Evolutionary conservation across 306 rosid genomes (phyloP).

Genomic region (Vicia sativa): DNA sequence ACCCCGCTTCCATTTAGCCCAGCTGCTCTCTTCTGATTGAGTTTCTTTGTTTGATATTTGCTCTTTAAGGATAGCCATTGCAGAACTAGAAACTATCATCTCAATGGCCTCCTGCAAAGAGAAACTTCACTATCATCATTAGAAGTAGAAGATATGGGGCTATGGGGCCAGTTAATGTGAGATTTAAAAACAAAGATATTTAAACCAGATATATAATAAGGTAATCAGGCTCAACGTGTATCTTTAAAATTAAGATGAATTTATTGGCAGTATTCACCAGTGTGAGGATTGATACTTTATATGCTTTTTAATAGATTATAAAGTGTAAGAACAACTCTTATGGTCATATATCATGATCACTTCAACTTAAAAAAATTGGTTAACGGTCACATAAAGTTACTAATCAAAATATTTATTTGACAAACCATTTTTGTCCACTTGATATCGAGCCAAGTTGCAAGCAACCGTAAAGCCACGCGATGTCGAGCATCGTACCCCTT

Average conservation of each 20-base stretch:
- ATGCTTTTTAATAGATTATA: slow-evolving; percentile 23
- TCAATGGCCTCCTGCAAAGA: slow-evolving; percentile 85
- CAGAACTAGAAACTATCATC: slow-evolving; percentile 87
- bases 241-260: slow-evolving; percentile 26
- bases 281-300: slow-evolving; percentile 20
- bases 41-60: slow-evolving; percentile 60
- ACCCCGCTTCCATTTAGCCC: slow-evolving; percentile 92
- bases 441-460: slow-evolving; percentile 91
- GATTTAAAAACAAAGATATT: neutral
- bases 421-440: slow-evolving; percentile 84
- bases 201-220: slow-evolving; percentile 3
- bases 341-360: slow-evolving; percentile 19
- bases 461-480: slow-evolving; percentile 72
- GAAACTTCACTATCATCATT: slow-evolving; percentile 36
- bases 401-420: slow-evolving; percentile 37
- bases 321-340: neutral
- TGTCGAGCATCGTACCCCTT: slow-evolving; percentile 91
- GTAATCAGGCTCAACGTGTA: slow-evolving; percentile 30
- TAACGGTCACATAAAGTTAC: slow-evolving; percentile 21
- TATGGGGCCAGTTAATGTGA: slow-evolving; percentile 19
- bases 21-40: slow-evolving; percentile 52
- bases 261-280: slow-evolving; percentile 15
- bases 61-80: slow-evolving; percentile 74
- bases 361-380: slow-evolving; percentile 30
- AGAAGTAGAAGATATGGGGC: slow-evolving; percentile 39